Evolutionary conservation across 768 basidiomycete species (phyloP), one percentile per base, ranked within the genome.

Genomic region (Mycena polygramma): DNA sequence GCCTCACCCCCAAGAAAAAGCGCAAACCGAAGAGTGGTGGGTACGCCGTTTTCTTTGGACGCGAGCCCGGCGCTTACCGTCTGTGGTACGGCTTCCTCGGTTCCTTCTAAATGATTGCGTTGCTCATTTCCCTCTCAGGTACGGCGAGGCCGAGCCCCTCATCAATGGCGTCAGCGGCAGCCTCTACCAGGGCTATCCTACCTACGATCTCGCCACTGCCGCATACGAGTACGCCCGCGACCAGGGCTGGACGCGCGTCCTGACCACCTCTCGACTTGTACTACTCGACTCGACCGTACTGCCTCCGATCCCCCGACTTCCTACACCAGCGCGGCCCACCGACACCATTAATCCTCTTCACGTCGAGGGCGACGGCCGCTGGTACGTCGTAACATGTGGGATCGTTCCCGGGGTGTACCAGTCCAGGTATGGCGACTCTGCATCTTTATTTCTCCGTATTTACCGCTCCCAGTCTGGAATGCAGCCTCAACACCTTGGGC

Each of bases 361-460:
- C 15, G 36, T 8, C 7, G 54, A 36, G 19, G 8, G 6, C 2
- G 35, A 36, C 37, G 37, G 35, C 13, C 15, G 10, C 19, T 57
- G 54, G 54, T 37, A 57, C n/a, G 26, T 20, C 6, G 54, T 57
- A 7, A 37, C n/a, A 6, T 17, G 15, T 17, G 54, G 54, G 7
- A 57, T 57, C n/a, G 17, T 19, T 20, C 54, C 54, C 11, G 54
- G 54, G 19, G 54, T 57, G 6, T 57, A 57, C 26, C 35, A 37
- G 11, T 57, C 54, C 19, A 57, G 54, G 54, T 55, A n/a, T 17
- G 37, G n/a, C n/a, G n/a, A n/a, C n/a, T n/a, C n/a, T n/a, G n/a
- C n/a, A n/a, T n/a, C n/a, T n/a, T n/a, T n/a, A n/a, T n/a, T n/a
- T n/a, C n/a, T n/a, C n/a, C n/a, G n/a, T n/a, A n/a, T n/a, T n/a